Base-by-base conservation (phyloP, 768 basidiomycete species). In the Cyathus striatus region DNA sequence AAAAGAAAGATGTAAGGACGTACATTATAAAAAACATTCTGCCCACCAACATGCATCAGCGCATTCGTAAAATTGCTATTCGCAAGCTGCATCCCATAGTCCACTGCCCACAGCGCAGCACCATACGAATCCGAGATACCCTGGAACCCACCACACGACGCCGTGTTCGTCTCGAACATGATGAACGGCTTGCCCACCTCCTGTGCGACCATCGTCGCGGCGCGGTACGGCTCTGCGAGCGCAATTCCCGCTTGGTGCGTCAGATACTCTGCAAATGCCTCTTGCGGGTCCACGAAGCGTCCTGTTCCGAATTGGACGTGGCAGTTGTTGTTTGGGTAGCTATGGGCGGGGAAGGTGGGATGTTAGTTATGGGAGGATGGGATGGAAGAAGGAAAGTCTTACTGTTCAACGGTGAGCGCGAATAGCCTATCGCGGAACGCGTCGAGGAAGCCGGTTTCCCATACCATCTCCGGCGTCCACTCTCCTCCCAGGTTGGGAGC, bases 131-230 rank as follows among this genome's bases (percentile, higher is more conserved):
- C 77, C 23, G 72, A 75, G 18, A 84, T 61, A 2, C 83, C 84
- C n/a, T 75, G 63, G 55, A 84, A 81, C 5, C 84, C 84, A 57
- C 80, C 82, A 62, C 83, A 85, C 34, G 76, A 76, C 7, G 81
- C 82, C 1, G 76, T 76, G 52, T 85, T 85, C 4, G 80, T 83
- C 54, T 87, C 84, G 46, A 85, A 75, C 81, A 87, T 83, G 40
- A 82, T 57, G 44, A 85, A 64, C 0, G 74, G 76, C 51, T 73
- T 75, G 1, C 60, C 57, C 0, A 58, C 55, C 0, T 58, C 57
- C 38, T 66, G 65, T 0, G 79, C 79, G 5, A 72, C 66, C 41
- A 49, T 49, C 1, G 75, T 66, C 0, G 78, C 72, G 38, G 64
- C 64, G 10, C 74, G 51, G 57, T 87, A 90, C 5, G 66, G 65